phyloP scores from a whole-genome alignment of 768 basidiomycete genomes.

The Mycena crocata region DNA sequence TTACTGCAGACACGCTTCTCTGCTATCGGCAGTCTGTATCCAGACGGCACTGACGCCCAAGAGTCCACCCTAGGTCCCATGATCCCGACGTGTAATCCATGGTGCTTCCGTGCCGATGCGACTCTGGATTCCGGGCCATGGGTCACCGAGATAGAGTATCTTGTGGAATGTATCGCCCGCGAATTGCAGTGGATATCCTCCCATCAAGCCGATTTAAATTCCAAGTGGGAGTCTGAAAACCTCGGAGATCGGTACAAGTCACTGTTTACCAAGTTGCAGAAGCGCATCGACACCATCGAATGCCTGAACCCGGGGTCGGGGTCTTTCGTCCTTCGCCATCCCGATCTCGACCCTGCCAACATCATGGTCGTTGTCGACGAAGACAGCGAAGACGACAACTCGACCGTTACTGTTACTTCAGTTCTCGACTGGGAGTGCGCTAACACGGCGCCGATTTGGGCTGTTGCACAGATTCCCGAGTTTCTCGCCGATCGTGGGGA shows the following conservation, averaged over 20 bases:
- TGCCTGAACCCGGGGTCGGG: background rate
- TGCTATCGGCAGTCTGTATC: conserved; percentile 1
- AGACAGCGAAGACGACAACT: conserved; percentile 3
- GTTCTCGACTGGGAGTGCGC: conserved; percentile 9
- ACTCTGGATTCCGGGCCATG: conserved; percentile 6
- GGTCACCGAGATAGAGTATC: background rate
- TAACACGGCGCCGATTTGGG: conserved; percentile 7
- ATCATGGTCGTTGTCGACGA: too few relatives aligned
- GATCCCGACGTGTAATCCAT: background rate
- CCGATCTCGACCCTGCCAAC: background rate
- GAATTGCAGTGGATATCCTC: background rate
- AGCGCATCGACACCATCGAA: background rate
- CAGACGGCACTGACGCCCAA: background rate
- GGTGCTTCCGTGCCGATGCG: conserved; percentile 3
- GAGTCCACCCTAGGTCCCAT: background rate
- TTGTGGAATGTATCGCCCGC: conserved; percentile 3
- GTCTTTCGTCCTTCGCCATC: conserved; percentile 2
- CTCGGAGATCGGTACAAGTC: background rate
- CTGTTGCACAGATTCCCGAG: conserved; percentile 5
- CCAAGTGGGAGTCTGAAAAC: background rate
- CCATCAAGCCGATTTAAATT: background rate
- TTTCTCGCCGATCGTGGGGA: conserved; percentile 1
- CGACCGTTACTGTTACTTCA: background rate
- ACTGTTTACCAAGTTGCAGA: background rate
- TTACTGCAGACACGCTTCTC: background rate